These are phyloP conservation scores for Babesia caballi DNA, from an alignment of 169 alveolate species.

Conservation along the genomic window DNA sequence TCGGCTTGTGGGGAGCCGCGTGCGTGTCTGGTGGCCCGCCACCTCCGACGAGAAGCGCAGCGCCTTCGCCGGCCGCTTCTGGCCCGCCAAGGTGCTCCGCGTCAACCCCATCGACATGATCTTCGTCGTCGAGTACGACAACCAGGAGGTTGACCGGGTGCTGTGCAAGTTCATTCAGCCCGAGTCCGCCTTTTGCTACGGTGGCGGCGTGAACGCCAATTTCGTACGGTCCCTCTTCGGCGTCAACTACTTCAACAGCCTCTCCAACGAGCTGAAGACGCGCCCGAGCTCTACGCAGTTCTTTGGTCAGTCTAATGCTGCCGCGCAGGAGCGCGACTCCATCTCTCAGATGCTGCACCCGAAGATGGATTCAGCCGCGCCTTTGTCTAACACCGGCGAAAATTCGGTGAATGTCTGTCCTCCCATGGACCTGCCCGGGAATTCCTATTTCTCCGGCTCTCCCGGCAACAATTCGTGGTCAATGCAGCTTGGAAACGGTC, in stretches of 20 bases:
- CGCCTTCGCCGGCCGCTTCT: constrained; percentile 60
- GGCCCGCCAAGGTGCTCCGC: constrained; percentile 70
- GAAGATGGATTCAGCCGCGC: not conserved
- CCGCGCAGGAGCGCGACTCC: not conserved
- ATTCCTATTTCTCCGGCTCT: not conserved
- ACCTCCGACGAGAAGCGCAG: constrained; percentile 58
- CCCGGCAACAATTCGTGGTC: not conserved
- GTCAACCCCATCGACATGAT: constrained; percentile 66
- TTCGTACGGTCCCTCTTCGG: constrained; percentile 8
- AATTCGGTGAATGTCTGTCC: not conserved
- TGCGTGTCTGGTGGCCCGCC: constrained; percentile 69
- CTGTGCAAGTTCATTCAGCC: constrained; percentile 60
- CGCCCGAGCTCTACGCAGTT: not conserved
- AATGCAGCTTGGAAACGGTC: too few relatives aligned
- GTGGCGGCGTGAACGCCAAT: constrained; percentile 46
- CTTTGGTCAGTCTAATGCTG: not conserved
- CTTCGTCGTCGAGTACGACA: constrained; percentile 62
- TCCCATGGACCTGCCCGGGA: not conserved
- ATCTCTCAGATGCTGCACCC: not conserved
- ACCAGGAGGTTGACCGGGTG: constrained; percentile 58
- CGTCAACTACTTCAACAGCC: not conserved
- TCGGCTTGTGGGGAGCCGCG: constrained; percentile 30
- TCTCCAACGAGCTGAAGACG: constrained; percentile 19
- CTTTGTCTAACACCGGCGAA: not conserved
- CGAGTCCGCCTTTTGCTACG: constrained; percentile 28